Percentiles rank a stretch among this genome's conserved stretches.
Evolutionary conservation across 2,329 filamentous ascomycete genomes (phyloP).

Genomic region (Chalaropsis ovoidea): DNA sequence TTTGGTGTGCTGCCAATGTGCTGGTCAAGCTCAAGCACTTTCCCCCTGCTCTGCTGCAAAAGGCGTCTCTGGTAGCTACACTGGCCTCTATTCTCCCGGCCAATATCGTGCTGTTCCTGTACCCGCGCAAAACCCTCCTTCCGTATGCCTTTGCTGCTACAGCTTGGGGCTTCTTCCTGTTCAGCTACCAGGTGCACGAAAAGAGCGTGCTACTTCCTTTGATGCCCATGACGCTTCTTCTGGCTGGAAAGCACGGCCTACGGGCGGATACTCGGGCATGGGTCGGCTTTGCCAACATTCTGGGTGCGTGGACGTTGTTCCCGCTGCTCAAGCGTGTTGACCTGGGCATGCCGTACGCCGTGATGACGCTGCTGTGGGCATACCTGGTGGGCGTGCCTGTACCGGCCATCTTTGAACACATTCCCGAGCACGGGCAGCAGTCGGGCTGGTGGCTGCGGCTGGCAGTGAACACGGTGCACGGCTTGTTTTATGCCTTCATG

Average conservation of each 20-base stretch:
- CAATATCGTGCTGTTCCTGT: slow-evolving; percentile 67
- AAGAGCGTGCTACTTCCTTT: slow-evolving; percentile 91
- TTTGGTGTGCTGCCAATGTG: slow-evolving; percentile 90
- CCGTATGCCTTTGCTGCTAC: slow-evolving; percentile 72
- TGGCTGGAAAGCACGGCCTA: slow-evolving; percentile 69
- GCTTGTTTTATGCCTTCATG: slow-evolving; percentile 67
- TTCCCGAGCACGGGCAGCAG: slow-evolving; percentile 25
- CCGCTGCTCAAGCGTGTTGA: slow-evolving; percentile 80
- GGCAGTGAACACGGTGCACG: slow-evolving; percentile 57
- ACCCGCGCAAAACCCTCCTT: slow-evolving; percentile 65
- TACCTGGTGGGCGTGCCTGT: slow-evolving; percentile 79
- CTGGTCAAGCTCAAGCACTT: slow-evolving; percentile 77
- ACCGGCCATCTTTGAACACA: slow-evolving; percentile 49
- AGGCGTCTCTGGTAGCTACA: slow-evolving; percentile 63
- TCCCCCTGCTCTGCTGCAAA: slow-evolving; percentile 60
- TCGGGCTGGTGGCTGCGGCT: slow-evolving; percentile 29
- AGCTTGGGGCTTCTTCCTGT: slow-evolving; percentile 95
- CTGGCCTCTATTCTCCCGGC: slow-evolving; percentile 66
- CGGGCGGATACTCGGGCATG: slow-evolving; percentile 68
- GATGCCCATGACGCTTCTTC: slow-evolving; percentile 81
- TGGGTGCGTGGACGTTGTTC: slow-evolving; percentile 88
- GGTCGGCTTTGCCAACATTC: slow-evolving; percentile 90
- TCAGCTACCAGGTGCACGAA: slow-evolving; percentile 96
- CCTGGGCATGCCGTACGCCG: slow-evolving; percentile 70
- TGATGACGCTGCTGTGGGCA: slow-evolving; percentile 78